Base-by-base conservation (phyloP, 257 asterid genomes). In the Apocynum venetum region DNA sequence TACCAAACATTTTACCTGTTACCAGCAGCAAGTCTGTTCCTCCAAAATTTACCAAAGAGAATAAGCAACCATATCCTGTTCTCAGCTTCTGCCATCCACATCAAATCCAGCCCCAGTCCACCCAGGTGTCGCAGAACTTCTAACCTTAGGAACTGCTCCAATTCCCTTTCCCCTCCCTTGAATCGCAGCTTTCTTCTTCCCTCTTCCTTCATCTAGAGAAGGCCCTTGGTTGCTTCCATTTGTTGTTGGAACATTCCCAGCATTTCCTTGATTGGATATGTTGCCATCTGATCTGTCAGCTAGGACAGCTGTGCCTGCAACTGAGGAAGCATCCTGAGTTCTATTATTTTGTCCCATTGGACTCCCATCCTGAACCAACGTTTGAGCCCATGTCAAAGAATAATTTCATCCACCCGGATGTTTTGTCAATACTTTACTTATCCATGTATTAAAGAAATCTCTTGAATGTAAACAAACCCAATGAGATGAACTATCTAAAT, bases 71-170 rank as follows among this genome's bases (percentile, higher is more conserved):
- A 61, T 74, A 69, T 41, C 81, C 46, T 79, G 71, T 67, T 79
- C 76, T 93, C 84, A 93, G 83, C 87, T 87, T 89, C 95, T 84
- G 69, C 91, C 83, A 72, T 91, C 96, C 43, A 91, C 95, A 80
- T 93, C 96, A 87, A 94, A 92, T 75, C 97, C 97, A 71, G 98
- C 86, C 59, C 98, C 96, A 2, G 94, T 94, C 98, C 97, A 94
- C 81, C 96, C 97, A 74, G 94, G 87, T 48, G 84, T 71, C 60
- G 89, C 87, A 71, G 90, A 83, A 76, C 85, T 90, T 84, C 93
- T 86, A 81, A 96, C 87, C 85, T 90, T 94, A 41, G 92, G 88
- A 49, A 90, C 84, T 80, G 91, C 91, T 76, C 97, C 97, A 43
- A 89, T 85, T 80, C 96, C 97, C 65, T 83, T 89, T 71, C 87